Evolutionary conservation across 2,329 filamentous ascomycete species (phyloP), one percentile per base, ranked within the genome.

Genomic region (Seiridium cupressi): DNA sequence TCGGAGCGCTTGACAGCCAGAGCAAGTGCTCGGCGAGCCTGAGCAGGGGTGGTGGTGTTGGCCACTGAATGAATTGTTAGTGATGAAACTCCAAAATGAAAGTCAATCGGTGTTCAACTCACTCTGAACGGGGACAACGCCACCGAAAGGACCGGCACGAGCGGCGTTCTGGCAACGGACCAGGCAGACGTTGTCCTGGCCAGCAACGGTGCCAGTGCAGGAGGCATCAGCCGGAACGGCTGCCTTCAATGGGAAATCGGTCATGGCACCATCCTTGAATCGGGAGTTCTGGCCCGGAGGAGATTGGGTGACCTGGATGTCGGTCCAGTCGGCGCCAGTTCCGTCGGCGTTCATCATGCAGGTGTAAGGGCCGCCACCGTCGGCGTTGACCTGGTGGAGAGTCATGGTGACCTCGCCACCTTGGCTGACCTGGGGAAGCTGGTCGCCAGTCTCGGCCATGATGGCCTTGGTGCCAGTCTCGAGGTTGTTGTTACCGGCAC

Each of bases 381-480:
- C 87, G 44, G 78, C 79, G 73, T 89, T 89, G 71, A 89, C 85
- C 71, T 89, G 86, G 74, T 89, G 87, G 8, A 89, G 76, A 1
- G 85, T 89, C 79, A 89, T 88, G 65, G 75, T 75, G 62, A 89
- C 66, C 59, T 78, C 66, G 60, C 87, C 87, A 54, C 86, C 86
- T 0, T 77, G 66, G 5, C 77, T 78, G 66, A 89, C 75, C 74
- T 89, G 86, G 9, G 87, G 85, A 32, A 89, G 81, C 60, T 74
- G 66, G 61, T 73, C 74, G 60, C 85, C 86, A 5, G 81, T 87
- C 70, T 81, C 78, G 60, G 78, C 76, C 77, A 89, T 79, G 72
- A 89, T 85, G 47, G 79, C 75, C 47, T 77, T 70, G 55, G 85
- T 88, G 62, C 84, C 85, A 35, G 78, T 69, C 71, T 87, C 77